Evolutionary conservation across 192 early-diverging fungal genomes (phyloP), one percentile per base, ranked within the genome.

Genomic region (Martensiomyces pterosporus): DNA sequence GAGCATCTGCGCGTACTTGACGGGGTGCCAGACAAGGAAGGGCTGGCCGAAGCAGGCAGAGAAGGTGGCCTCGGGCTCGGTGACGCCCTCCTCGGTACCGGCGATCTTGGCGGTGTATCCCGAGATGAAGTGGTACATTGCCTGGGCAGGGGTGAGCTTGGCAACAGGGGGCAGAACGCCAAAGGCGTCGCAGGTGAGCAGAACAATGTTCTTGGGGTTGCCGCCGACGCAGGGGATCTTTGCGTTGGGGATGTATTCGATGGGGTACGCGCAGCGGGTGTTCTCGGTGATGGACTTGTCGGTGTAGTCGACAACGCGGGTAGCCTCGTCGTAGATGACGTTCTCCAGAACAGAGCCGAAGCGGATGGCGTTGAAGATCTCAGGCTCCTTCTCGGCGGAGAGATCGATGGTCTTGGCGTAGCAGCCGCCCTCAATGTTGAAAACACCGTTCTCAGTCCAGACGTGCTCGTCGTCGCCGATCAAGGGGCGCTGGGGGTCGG

Each of bases 381-480:
- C 95, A 49, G 95, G 95, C 65, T 98, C 95, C 83, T 96, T 98
- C 60, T 91, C 92, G 33, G 85, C 85, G 9, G 91, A 93, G 32
- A 98, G 78, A 55, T 94, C 91, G 55, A 98, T 91, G 57, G 85
- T 86, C 79, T 98, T 98, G 55, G 95, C 95, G 63, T 98, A 98
- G 80, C 95, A 98, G 24, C 95, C 95, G 51, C 95, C 95, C 78
- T 98, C 95, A 50, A 98, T 94, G 80, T 98, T 98, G 86, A 98
- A 98, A 45, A 96, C 78, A 55, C 93, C 93, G 35, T 83, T 80
- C 59, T 96, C 90, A n/a, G 87, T 89, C 95, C 95, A 98, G 71
- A 93, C 95, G 76, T 98, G 95, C 77, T 98, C 95, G 77, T 98
- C 95, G 75, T 98, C 95, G 75, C 95, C 95, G 64, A 98, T 98